Conservation (phyloP, 495 filamentous ascomycete species). For the Aspergillus steynii region DNA sequence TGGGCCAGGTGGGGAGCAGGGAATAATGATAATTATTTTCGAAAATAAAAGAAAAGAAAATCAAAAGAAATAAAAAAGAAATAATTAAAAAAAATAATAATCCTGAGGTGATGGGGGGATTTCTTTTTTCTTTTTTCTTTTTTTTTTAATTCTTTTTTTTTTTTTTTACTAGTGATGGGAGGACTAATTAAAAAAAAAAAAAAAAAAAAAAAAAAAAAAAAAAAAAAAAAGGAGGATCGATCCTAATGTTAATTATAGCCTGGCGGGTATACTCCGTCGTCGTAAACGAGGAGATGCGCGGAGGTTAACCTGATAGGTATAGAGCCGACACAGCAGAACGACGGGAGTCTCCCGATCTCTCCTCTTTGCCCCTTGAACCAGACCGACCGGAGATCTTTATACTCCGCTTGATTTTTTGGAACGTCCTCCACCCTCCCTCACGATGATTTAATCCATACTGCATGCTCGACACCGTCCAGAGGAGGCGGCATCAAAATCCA, state of each 20-base stretch:
- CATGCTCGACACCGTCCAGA: background rate
- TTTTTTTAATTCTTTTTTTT: background rate
- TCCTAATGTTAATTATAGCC: constrained; percentile 11
- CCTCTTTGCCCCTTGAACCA: background rate
- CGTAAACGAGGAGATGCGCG: constrained; percentile 1
- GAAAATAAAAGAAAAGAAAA: background rate
- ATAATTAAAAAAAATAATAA: constrained; percentile 7
- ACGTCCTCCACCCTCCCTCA: background rate
- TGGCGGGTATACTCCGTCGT: constrained; percentile 9
- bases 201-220: constrained; percentile 10
- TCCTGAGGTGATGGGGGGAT: background rate
- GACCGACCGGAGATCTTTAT: background rate
- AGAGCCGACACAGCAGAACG: background rate
- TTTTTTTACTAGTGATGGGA: background rate
- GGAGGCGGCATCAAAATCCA: background rate
- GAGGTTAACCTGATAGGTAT: background rate
- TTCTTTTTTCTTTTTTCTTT: background rate
- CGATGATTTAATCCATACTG: background rate
- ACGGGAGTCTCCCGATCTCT: background rate
- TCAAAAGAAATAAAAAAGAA: constrained; percentile 8
- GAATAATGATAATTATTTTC: constrained; percentile 6
- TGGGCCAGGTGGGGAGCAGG: constrained; percentile 17
- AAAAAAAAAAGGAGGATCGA: constrained; percentile 11
- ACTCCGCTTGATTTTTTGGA: background rate
- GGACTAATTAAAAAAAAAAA: constrained; percentile 3